Percentiles rank a stretch among this genome's conserved stretches.
These are phyloP conservation scores for Salinomyces thailandicus DNA, from an alignment of 2,329 filamentous ascomycete species.

Conservation along the genomic window DNA sequence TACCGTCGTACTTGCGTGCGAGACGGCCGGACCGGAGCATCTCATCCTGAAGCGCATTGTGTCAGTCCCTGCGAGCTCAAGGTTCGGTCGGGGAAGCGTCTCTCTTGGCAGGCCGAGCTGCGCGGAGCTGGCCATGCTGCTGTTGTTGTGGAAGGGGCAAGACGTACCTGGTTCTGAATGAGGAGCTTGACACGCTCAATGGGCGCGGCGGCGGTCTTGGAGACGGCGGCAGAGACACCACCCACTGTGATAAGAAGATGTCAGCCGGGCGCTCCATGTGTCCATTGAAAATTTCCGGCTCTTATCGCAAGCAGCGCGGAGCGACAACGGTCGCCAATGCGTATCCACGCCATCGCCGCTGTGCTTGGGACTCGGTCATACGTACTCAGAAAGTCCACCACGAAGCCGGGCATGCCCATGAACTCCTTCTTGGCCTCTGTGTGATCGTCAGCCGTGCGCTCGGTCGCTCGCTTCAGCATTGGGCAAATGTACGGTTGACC, in stretches of 20 bases:
- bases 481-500: not conserved
- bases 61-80: not conserved
- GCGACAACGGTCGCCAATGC: slow-evolving; percentile 8
- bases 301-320: slow-evolving; percentile 20
- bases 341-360: slow-evolving; percentile 4
- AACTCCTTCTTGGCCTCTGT: slow-evolving; percentile 6
- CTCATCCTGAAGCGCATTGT: slow-evolving; percentile 73
- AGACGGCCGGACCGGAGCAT: slow-evolving; percentile 99
- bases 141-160: too few species aligned
- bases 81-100: not conserved
- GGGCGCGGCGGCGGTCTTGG: slow-evolving; percentile 98
- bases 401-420: slow-evolving; percentile 53
- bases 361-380: too few species aligned
- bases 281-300: slow-evolving; percentile 13
- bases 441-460: not conserved
- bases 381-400: slow-evolving; percentile 99
- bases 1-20: slow-evolving; percentile 91
- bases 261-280: not conserved
- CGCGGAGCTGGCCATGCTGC: too few species aligned
- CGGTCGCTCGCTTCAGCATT: not conserved
- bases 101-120: not conserved
- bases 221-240: slow-evolving; percentile 99
- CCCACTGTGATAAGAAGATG: slow-evolving; percentile 65
- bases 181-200: slow-evolving; percentile 99
- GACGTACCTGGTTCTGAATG: slow-evolving; percentile 98